These are phyloP conservation scores for Solanum chmielewskii DNA, from an alignment of 257 asterid species.

Conservation along the genomic window DNA sequence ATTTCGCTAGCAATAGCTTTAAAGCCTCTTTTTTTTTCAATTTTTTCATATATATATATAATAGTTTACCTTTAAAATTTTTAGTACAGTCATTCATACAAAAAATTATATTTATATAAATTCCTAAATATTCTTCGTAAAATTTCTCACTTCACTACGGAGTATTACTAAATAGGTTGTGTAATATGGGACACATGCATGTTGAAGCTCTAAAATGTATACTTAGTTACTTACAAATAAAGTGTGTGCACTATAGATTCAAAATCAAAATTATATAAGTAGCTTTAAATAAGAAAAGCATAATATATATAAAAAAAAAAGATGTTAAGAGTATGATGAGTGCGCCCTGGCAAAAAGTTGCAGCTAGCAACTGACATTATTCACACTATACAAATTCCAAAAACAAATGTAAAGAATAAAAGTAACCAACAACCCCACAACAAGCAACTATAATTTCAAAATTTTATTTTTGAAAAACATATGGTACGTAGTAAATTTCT, in stretches of 20 bases:
- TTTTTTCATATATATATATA: too few relatives aligned
- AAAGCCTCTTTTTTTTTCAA: too few relatives aligned
- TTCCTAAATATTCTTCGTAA: too few relatives aligned
- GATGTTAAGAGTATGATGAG: conserved; percentile 21
- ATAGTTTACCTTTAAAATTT: too few relatives aligned
- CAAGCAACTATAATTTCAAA: not conserved
- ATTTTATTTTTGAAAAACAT: not conserved
- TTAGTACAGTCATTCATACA: too few relatives aligned
- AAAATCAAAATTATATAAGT: not conserved
- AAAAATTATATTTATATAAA: too few relatives aligned
- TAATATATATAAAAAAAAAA: conserved; percentile 2
- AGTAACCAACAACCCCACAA: conserved; percentile 5
- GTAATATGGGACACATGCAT: conserved; percentile 23
- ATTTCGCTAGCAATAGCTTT: too few relatives aligned
- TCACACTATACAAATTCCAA: conserved; percentile 21
- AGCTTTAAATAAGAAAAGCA: not conserved
- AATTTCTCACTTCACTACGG: rapidly evolving
- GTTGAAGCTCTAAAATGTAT: conserved; percentile 19
- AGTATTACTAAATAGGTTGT: not conserved
- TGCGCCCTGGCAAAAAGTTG: conserved; percentile 12
- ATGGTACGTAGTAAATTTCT: not conserved
- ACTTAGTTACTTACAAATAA: not conserved
- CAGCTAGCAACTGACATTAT: conserved; percentile 45
- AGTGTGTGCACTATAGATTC: not conserved
- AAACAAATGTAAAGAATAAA: not conserved